Percentiles rank a stretch among this genome's conserved stretches.
Evolutionary conservation across 225 moss, liverwort and hornwort genomes (phyloP).

Genomic region (Marchantia paleacea): DNA sequence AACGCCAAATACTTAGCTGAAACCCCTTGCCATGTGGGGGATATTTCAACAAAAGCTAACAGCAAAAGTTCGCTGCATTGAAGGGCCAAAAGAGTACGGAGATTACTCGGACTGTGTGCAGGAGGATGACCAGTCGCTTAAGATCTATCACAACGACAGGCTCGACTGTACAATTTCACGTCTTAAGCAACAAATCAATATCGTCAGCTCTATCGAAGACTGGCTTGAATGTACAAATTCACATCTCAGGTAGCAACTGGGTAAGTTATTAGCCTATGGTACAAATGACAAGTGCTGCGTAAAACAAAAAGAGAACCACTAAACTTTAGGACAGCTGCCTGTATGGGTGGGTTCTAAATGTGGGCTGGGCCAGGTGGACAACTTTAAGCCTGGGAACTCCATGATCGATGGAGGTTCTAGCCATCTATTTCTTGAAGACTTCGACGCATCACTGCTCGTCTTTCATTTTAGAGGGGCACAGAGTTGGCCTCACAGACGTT

Average conservation of each 20-base stretch:
- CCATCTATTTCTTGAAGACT: not conserved
- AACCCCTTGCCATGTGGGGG: not conserved
- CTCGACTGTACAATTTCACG: slow-evolving; percentile 20
- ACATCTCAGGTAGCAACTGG: slow-evolving; percentile 13
- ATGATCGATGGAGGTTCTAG: not conserved
- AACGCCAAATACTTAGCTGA: not conserved
- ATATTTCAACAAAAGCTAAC: not conserved
- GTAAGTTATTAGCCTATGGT: slow-evolving; percentile 18
- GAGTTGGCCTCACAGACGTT: slow-evolving; percentile 75
- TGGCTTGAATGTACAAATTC: slow-evolving; percentile 37
- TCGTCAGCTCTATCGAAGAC: slow-evolving; percentile 22
- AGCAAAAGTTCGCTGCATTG: not conserved
- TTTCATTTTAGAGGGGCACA: slow-evolving; percentile 16
- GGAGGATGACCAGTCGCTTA: slow-evolving; percentile 1
- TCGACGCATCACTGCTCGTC: not conserved
- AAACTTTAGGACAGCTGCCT: not conserved
- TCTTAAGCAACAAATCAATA: slow-evolving; percentile 16
- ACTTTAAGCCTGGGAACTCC: not conserved
- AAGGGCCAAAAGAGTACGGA: not conserved
- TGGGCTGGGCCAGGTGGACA: not conserved
- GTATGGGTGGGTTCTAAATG: not conserved
- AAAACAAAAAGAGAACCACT: slow-evolving; percentile 12
- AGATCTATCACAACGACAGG: slow-evolving; percentile 13
- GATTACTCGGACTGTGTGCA: not conserved
- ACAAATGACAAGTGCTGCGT: slow-evolving; percentile 23